Conservation (phyloP, 768 basidiomycete species). For the Tubosaeta sp. region DNA sequence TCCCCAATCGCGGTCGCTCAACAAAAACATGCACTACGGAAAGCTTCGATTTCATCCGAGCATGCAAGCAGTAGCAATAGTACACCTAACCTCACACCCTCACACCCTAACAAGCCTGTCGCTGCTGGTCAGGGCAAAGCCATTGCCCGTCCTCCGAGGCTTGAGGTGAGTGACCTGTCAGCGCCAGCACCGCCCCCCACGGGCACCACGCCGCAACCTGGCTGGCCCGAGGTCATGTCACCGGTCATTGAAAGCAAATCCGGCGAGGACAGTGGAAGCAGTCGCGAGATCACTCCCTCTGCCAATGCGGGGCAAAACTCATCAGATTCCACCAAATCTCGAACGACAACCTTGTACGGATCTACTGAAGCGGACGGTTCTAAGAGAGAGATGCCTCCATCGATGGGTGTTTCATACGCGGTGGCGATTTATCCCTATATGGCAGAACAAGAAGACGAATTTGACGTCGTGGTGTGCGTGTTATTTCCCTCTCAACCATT, state of each 20-base stretch:
- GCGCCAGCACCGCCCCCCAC: slow-evolving; percentile 51
- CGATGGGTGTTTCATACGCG: slow-evolving; percentile 77
- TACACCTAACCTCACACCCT: slow-evolving; percentile 17
- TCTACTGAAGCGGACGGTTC: slow-evolving; percentile 32
- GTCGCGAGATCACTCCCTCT: slow-evolving; percentile 30
- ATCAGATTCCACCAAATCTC: slow-evolving; percentile 20
- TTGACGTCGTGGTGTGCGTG: slow-evolving; percentile 92
- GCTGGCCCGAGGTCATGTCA: slow-evolving; percentile 74
- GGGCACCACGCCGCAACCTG: slow-evolving; percentile 60
- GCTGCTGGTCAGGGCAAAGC: slow-evolving; percentile 29
- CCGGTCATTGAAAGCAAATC: slow-evolving; percentile 47
- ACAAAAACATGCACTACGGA: slow-evolving; percentile 89
- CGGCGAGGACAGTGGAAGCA: slow-evolving; percentile 40
- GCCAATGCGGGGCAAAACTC: slow-evolving; percentile 30
- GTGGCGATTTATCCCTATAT: slow-evolving; percentile 99
- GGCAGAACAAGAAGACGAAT: slow-evolving; percentile 98
- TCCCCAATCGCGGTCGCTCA: slow-evolving; percentile 96
- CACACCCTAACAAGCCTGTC: slow-evolving; percentile 21
- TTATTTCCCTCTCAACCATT: not conserved
- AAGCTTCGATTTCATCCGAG: slow-evolving; percentile 49
- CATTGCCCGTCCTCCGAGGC: slow-evolving; percentile 57
- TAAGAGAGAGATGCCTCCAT: slow-evolving; percentile 40
- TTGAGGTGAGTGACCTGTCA: slow-evolving; percentile 65
- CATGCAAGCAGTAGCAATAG: slow-evolving; percentile 14
- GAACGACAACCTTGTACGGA: slow-evolving; percentile 12